Base-by-base conservation (phyloP, 805 yeast species). In the Teunomyces atbi region DNA sequence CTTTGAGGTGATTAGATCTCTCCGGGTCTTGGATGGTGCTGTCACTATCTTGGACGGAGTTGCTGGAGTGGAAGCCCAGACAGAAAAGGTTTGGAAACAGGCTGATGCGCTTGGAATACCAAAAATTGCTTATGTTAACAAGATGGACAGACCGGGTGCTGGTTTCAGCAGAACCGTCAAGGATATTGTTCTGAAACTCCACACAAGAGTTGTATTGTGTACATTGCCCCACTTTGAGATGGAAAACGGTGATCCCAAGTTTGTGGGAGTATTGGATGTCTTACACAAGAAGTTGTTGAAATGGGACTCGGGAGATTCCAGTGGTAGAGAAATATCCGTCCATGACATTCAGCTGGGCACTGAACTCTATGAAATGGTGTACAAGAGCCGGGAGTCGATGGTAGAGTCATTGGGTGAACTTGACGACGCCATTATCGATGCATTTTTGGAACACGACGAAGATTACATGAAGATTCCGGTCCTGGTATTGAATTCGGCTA, bases 1-100 rank as follows among this genome's bases (percentile, higher is more conserved):
- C 0, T 94, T 91, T 63, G 99, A 94, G 65, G 99, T 94, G 4
- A 87, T 82, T 1, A 71, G 97, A 46, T 84, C 98, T 0, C 74
- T 94, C 47, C 77, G 97, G 51, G 97, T 94, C 1, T 69, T 94
- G 7, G 99, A 94, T 68, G 97, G 98, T 3, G 95, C 92, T 1
- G 95, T 94, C 6, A 86, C 96, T 0, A 87, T 94, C 7, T 66
- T 94, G 44, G 99, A 94, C 68, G 96, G 88, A 1, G 98, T 92
- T 6, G 97, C 97, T 2, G 99, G 99, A 10, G 99, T 94, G 1
- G 99, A 94, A 62, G 94, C 98, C 0, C 98, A 94, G 65, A 92
- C 99, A 0, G 97, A 91, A 61, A 92, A 90, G 59, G 98, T 94
- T 3, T 94, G 98, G 97, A 80, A 78, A 51, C 96, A 91, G 64